Evolutionary conservation across 306 rosid genomes (phyloP), one percentile per base, ranked within the genome.

Genomic region (Gynostemma pentaphyllum): DNA sequence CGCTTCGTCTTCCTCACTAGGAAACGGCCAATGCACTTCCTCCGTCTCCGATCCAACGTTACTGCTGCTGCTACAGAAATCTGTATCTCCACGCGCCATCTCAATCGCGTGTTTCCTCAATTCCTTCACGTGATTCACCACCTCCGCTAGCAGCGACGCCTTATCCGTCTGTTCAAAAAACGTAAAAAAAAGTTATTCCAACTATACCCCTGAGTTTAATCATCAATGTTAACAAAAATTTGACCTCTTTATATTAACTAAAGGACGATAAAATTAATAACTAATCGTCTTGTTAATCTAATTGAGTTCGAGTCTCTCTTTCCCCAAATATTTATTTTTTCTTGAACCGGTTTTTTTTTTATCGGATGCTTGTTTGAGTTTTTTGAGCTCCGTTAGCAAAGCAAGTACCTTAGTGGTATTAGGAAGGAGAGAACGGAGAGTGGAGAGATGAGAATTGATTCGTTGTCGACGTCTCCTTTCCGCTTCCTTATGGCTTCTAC

Each of bases 401-500:
- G 4, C 62, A 39, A 55, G 16, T 45, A 88, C 97, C 85, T 81
- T 86, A 49, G 82, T 65, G 68, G 87, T 29, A 71, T 71, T 80
- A 5, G 96, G 97, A 32, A 91, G 89, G 62, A 91, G 89, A 45
- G 95, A 61, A 13, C 97, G 95, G 5, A 91, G 80, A 46, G 91
- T 83, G 63, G 91, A 75, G 78, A 91, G 90, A 68, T 87, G 97
- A 60, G 84, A 62, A 72, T 91, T 91, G 89, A 87, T 91, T 69
- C 97, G 72, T 69, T 91, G 92, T 69, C 97, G 69, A 78, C 97
- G 96, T 62, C 89, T 80, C 74, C 95, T 87, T 78, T 91, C 97
- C 0, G 95, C 91, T 67, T 91, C 97, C 80, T 87, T 85, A 71
- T 87, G 97, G 67, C 89, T 91, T 75, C 68, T 78, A 66, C 94